Conservation (phyloP, 148 eudicot genomes). For the Linanthus parryae region DNA sequence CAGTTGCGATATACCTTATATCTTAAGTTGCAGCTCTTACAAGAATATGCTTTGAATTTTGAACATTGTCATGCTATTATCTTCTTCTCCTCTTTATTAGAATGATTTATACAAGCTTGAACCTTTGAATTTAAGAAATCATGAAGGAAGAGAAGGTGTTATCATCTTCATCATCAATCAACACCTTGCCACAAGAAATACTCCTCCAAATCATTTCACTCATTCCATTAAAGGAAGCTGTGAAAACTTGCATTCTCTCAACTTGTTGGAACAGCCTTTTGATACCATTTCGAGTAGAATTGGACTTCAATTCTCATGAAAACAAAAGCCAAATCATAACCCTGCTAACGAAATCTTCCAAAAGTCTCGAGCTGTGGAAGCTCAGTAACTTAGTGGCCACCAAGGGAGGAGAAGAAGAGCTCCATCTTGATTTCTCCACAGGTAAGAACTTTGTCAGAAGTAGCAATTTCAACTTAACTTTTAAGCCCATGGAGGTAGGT, state of each 20-base stretch:
- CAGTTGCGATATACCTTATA: too few species aligned
- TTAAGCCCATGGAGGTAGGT: not conserved
- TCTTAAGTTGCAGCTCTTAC: too few species aligned
- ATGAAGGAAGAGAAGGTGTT: too few species aligned
- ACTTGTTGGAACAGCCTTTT: constrained; percentile 13
- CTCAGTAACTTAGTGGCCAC: not conserved
- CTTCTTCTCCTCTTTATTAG: too few species aligned
- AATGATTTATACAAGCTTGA: too few species aligned
- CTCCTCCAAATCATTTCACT: constrained; percentile 6
- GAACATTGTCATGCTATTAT: too few species aligned
- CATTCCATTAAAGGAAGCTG: constrained; percentile 15
- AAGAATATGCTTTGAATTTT: too few species aligned
- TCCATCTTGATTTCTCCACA: constrained; percentile 12
- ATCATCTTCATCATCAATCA: too few species aligned
- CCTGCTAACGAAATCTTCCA: not conserved
- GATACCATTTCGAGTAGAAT: not conserved
- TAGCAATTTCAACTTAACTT: constrained; percentile 2
- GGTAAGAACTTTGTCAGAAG: not conserved
- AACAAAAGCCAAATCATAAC: not conserved
- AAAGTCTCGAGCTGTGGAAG: constrained; percentile 3
- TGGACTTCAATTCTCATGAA: constrained; percentile 7
- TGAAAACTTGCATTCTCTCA: constrained; percentile 14
- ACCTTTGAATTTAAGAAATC: too few species aligned
- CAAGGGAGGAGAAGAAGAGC: constrained; percentile 13
- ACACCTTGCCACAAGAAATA: constrained; percentile 13